These are phyloP conservation scores for Acaromyces ingoldii DNA, from an alignment of 1,284 basidiomycete species.

Conservation along the genomic window DNA sequence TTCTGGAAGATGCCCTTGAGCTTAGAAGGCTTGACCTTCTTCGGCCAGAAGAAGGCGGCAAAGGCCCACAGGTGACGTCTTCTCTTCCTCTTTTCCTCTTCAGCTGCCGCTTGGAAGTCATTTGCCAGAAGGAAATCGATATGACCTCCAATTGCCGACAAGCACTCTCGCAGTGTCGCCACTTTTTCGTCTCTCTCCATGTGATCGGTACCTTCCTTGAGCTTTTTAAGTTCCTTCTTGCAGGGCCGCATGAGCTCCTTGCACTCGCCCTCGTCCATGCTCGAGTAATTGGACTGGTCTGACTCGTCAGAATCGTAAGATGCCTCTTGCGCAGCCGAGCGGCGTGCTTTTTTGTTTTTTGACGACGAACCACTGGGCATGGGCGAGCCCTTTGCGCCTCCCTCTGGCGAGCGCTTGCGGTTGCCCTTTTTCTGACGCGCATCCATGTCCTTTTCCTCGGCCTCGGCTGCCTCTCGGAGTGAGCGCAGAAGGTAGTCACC, in stretches of 20 bases:
- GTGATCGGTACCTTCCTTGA: constrained; percentile 81
- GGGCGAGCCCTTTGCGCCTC: constrained; percentile 2
- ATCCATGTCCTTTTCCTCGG: not conserved
- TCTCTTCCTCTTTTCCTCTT: constrained; percentile 74
- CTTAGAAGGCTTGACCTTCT: constrained; percentile 3
- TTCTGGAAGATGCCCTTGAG: constrained; percentile 11
- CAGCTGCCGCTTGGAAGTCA: constrained; percentile 61
- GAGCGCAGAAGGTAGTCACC: constrained; percentile 85
- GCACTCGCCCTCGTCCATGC: constrained; percentile 90
- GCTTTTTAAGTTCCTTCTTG: constrained; percentile 92
- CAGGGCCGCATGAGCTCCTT: constrained; percentile 95
- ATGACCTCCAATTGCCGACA: constrained; percentile 84
- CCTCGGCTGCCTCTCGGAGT: constrained; percentile 7
- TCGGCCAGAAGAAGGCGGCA: constrained; percentile 86
- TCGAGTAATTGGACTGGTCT: constrained; percentile 52
- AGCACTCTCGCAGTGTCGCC: constrained; percentile 86
- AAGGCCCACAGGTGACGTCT: constrained; percentile 88
- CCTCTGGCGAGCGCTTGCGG: not conserved
- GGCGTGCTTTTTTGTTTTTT: constrained; percentile 16
- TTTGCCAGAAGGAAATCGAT: constrained; percentile 77
- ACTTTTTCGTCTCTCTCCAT: constrained; percentile 92
- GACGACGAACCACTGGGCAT: not conserved
- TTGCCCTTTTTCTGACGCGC: not conserved
- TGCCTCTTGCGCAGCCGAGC: constrained; percentile 14
- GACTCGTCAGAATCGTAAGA: constrained; percentile 28